Conservation (phyloP, 2,329 filamentous ascomycete genomes). For the Fusarium continuum region DNA sequence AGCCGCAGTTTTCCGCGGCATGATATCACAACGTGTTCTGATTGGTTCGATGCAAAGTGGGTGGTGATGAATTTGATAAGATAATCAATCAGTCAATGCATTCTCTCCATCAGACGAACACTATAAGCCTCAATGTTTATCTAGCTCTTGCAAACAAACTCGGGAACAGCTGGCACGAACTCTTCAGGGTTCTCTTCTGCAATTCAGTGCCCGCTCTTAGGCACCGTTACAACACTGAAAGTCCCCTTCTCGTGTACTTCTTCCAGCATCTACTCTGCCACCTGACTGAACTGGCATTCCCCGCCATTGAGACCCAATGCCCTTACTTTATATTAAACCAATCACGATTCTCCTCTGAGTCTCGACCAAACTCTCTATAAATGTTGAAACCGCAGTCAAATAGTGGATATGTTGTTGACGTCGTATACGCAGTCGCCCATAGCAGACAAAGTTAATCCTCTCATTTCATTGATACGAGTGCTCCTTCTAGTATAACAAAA, state of each 20-base stretch:
- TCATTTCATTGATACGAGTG: too few species aligned
- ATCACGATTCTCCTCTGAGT: conserved; percentile 18
- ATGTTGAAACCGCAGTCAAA: background rate
- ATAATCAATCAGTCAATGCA: conserved; percentile 17
- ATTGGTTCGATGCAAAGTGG: conserved; percentile 28
- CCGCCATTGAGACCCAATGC: conserved; percentile 7
- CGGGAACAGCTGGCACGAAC: conserved; percentile 8
- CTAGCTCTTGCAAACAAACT: conserved; percentile 9
- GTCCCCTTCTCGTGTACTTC: conserved; percentile 10
- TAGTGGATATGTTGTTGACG: too few species aligned
- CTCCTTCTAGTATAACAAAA: too few species aligned
- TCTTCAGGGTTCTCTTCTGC: conserved; percentile 17
- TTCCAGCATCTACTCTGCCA: conserved; percentile 19
- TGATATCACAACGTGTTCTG: conserved; percentile 29
- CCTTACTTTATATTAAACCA: conserved; percentile 22
- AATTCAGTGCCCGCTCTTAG: conserved; percentile 18
- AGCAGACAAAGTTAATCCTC: too few species aligned
- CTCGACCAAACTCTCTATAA: conserved; percentile 3
- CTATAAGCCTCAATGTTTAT: too few species aligned
- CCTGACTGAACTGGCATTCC: conserved; percentile 11
- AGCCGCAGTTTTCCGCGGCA: conserved; percentile 41
- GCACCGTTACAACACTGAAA: conserved; percentile 6
- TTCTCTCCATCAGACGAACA: too few species aligned
- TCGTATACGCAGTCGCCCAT: too few species aligned
- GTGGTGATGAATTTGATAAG: conserved; percentile 30